phyloP scores from a whole-genome alignment of 306 rosid species.

The Vigna reflexopilosa region DNA sequence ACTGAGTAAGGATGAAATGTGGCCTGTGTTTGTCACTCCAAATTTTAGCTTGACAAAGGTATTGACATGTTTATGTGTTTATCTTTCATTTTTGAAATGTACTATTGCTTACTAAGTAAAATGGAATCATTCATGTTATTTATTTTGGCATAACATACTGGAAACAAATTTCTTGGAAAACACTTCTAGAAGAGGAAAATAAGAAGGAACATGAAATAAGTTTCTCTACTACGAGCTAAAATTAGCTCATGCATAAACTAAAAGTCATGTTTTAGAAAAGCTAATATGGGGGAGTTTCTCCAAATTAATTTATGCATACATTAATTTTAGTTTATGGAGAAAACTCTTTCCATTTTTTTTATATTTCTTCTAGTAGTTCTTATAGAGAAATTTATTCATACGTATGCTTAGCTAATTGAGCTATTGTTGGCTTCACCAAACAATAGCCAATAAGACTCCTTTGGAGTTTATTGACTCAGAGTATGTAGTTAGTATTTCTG shows the following conservation, averaged over 20 bases:
- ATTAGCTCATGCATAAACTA: no score
- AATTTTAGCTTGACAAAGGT: constrained; percentile 58
- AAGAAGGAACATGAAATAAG: no score
- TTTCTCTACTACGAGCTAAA: no score
- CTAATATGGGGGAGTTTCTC: no score
- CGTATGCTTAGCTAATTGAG: background rate
- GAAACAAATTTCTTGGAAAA: constrained; percentile 3
- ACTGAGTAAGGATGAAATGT: constrained; percentile 61
- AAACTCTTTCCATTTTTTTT: no score
- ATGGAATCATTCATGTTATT: constrained; percentile 29
- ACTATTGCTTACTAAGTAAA: constrained; percentile 21
- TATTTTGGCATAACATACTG: constrained; percentile 30
- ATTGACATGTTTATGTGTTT: constrained; percentile 36
- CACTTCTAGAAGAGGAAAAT: no score
- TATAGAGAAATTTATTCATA: no score
- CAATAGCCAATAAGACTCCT: background rate
- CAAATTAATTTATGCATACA: no score
- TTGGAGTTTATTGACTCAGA: constrained; percentile 14
- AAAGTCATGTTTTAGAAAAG: no score
- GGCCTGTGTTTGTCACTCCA: constrained; percentile 77
- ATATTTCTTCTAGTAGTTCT: no score
- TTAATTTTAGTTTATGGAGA: no score
- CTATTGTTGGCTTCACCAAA: constrained; percentile 28
- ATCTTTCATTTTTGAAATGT: constrained; percentile 19
- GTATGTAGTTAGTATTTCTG: constrained; percentile 19